Evolutionary conservation across 192 early-diverging fungal genomes (phyloP), one percentile per base, ranked within the genome.

Genomic region (Diversispora epigaea): DNA sequence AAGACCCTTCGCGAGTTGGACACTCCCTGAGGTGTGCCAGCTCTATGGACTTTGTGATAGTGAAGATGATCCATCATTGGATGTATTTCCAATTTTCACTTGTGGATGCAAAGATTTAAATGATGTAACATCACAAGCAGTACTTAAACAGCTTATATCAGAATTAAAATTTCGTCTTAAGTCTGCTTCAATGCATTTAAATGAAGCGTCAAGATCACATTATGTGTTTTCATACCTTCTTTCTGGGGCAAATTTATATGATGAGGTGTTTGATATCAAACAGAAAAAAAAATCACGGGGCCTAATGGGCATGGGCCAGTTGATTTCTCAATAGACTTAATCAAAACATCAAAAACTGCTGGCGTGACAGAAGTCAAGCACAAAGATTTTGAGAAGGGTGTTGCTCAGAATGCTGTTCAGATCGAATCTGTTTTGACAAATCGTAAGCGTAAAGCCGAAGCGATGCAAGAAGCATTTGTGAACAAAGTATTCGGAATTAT

Each of bases 381-480:
- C 3, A 70, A 80, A 32, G 64, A 80, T 49, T 80, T 52, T 64
- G 0, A 21, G 15, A 76, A 80, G 57, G 78, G 75, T 15, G 19
- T 76, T 68, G 78, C 78, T 2, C 71, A 80, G 75, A 80, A 76
- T 44, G 4, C 76, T 2, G n/a, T n/a, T n/a, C n/a, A n/a, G n/a
- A n/a, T n/a, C n/a, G n/a, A 32, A 32, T 32, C 25, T 1, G 25
- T 2, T 32, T 32, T 32, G 25, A 32, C 25, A 32, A 32, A 32
- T 32, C 25, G 78, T 12, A 79, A 79, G 19, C 75, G 70, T 44
- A 76, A 60, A 69, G 61, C 74, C 17, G 40, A 12, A 21, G 14
- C 10, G 61, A 61, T 61, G 58, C 0, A 49, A 7, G 47, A 14
- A 49, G 47, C 0, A 14, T 49, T 3, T 49, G 3, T 49, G 3